These are phyloP conservation scores for Peronospora destructor DNA, from an alignment of 352 stramenopile species.

Conservation along the genomic window DNA sequence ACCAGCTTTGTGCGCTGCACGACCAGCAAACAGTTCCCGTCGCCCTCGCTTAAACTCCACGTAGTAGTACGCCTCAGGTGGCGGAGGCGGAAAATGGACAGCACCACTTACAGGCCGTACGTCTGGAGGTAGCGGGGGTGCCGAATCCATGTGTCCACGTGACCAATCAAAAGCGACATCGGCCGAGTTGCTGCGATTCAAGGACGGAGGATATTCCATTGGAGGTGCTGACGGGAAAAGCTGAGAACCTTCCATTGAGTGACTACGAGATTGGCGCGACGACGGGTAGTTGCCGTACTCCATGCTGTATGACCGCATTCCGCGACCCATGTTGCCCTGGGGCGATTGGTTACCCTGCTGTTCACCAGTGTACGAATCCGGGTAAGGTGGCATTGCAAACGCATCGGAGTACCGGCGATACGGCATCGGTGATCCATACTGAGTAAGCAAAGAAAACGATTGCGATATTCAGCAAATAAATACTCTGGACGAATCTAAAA, in stretches of 20 bases:
- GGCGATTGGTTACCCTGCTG: constrained; percentile 48
- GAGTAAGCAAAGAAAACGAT: not conserved
- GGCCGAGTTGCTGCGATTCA: constrained; percentile 56
- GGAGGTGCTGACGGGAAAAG: constrained; percentile 43
- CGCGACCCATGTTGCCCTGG: constrained; percentile 38
- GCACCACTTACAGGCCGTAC: constrained; percentile 17
- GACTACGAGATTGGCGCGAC: constrained; percentile 53
- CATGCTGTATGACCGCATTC: constrained; percentile 71
- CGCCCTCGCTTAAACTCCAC: constrained; percentile 94
- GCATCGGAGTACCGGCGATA: constrained; percentile 75
- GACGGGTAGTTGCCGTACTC: constrained; percentile 54
- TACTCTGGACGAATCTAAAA: not conserved
- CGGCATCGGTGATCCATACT: constrained; percentile 45
- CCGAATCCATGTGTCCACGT: constrained; percentile 27
- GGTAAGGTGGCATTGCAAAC: constrained; percentile 54
- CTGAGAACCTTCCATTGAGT: constrained; percentile 66
- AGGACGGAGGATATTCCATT: constrained; percentile 46
- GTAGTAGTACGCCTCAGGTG: constrained; percentile 86
- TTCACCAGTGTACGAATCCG: constrained; percentile 41
- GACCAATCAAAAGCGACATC: constrained; percentile 63
- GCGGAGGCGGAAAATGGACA: constrained; percentile 45
- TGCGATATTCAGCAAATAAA: constrained; percentile 5
- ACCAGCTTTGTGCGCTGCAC: constrained; percentile 82
- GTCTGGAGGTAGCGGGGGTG: constrained; percentile 64
- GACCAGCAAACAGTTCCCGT: constrained; percentile 86